Percentiles rank a stretch among this genome's conserved stretches.
Conservation (phyloP, 805 yeast species). For the Saccharomycopsis fodiens region DNA sequence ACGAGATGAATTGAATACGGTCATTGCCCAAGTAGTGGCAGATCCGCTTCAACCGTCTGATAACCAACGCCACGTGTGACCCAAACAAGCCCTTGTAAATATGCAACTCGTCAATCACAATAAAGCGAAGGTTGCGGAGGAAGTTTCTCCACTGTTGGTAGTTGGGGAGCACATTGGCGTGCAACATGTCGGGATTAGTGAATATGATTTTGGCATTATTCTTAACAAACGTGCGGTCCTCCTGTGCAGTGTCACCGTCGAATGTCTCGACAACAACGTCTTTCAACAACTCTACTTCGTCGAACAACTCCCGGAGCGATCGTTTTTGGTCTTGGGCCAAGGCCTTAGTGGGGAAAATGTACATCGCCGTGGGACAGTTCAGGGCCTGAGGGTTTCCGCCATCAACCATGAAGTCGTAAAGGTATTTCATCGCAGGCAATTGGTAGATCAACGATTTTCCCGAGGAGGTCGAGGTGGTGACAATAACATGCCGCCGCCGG, state of each 20-base stretch:
- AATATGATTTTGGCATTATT: constrained; percentile 70
- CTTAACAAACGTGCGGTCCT: constrained; percentile 46
- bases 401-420: constrained; percentile 10
- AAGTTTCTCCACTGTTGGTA: constrained; percentile 70
- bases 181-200: constrained; percentile 93
- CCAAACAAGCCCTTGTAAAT: constrained; percentile 89
- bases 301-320: constrained; percentile 54
- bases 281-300: constrained; percentile 37
- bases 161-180: constrained; percentile 74
- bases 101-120: constrained; percentile 82
- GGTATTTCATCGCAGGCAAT: constrained; percentile 60
- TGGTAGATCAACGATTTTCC: constrained; percentile 94
- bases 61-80: constrained; percentile 77
- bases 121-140: constrained; percentile 53
- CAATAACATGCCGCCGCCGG: constrained; percentile 60
- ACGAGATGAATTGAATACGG: constrained; percentile 64
- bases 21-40: constrained; percentile 46
- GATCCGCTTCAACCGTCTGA: constrained; percentile 71
- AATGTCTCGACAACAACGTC: constrained; percentile 63
- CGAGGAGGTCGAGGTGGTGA: constrained; percentile 93
- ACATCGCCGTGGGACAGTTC: constrained; percentile 55
- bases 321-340: constrained; percentile 94
- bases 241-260: constrained; percentile 85
- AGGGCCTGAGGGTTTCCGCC: background rate
- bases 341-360: constrained; percentile 94